These are phyloP conservation scores for Claviceps lovelessii DNA, from an alignment of 2,329 filamentous ascomycete genomes.

Conservation along the genomic window DNA sequence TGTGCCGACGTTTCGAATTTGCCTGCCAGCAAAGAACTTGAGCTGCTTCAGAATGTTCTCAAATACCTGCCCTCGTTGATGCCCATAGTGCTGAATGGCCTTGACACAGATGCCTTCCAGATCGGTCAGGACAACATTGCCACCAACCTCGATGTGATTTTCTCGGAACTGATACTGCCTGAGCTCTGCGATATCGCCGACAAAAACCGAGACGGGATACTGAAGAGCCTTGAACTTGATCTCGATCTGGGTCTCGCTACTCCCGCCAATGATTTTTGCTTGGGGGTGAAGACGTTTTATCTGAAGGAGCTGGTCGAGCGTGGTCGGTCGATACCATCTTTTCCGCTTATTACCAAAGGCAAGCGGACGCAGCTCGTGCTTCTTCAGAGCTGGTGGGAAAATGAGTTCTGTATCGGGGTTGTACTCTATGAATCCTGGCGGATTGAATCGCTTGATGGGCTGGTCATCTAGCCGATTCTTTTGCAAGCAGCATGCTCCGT, in stretches of 20 bases:
- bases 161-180: conserved; percentile 67
- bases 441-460: conserved; percentile 56
- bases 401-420: conserved; percentile 89
- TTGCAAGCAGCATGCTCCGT: conserved; percentile 55
- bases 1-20: conserved; percentile 95
- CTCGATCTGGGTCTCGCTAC: conserved; percentile 95
- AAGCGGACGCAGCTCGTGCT: conserved; percentile 66
- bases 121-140: conserved; percentile 84
- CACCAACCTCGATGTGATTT: conserved; percentile 78
- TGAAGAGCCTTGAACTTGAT: conserved; percentile 94
- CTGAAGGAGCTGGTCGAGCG: conserved; percentile 71
- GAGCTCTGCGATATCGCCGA: conserved; percentile 84
- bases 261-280: conserved; percentile 89
- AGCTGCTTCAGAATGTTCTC: conserved; percentile 87
- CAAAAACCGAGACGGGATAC: conserved; percentile 79
- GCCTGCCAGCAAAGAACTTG: conserved; percentile 83
- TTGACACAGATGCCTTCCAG: conserved; percentile 72
- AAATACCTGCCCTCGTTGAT: conserved; percentile 60
- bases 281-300: conserved; percentile 77
- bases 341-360: conserved; percentile 91
- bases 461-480: conserved; percentile 34
- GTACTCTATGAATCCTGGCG: conserved; percentile 87
- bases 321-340: conserved; percentile 83
- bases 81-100: conserved; percentile 66
- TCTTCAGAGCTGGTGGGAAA: conserved; percentile 74